Conservation (phyloP, 345 rosid species). For the Microthlaspi erraticum region DNA sequence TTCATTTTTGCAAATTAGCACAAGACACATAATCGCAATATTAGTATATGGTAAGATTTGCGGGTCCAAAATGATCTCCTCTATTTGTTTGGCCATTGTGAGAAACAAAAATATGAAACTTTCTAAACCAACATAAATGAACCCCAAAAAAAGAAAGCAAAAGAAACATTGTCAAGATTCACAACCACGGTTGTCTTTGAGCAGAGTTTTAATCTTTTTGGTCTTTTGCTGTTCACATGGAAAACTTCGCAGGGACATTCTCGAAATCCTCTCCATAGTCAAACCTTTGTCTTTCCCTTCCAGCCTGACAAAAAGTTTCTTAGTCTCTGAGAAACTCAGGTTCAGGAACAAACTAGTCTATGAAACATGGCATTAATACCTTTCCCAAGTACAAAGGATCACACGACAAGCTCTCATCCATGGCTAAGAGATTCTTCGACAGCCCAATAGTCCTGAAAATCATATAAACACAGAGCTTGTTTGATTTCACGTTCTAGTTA, state of each 20-base stretch:
- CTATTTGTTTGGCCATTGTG: slow-evolving; percentile 30
- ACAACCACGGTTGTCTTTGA: slow-evolving; percentile 23
- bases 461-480: slow-evolving; percentile 3
- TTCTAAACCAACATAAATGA: slow-evolving; percentile 27
- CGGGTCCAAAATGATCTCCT: slow-evolving; percentile 16
- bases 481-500: no score
- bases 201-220: slow-evolving; percentile 10
- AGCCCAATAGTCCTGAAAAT: slow-evolving; percentile 73
- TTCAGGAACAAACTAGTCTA: slow-evolving; percentile 12
- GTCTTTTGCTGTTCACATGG: slow-evolving; percentile 48
- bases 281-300: slow-evolving; percentile 85
- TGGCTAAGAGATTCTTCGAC: slow-evolving; percentile 76
- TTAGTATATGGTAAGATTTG: slow-evolving; percentile 1
- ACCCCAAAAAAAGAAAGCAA: neutral
- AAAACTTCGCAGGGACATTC: slow-evolving; percentile 84
- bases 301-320: slow-evolving; percentile 56
- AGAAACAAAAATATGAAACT: slow-evolving; percentile 15
- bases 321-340: slow-evolving; percentile 29
- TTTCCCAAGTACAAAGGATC: slow-evolving; percentile 82
- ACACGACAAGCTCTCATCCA: slow-evolving; percentile 80
- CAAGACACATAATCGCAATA: neutral
- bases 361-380: slow-evolving; percentile 48
- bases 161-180: slow-evolving; percentile 15
- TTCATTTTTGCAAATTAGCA: neutral
- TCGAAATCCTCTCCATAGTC: slow-evolving; percentile 94